Base-by-base conservation (phyloP, 805 yeast species). In the Ascoidea tarda region DNA sequence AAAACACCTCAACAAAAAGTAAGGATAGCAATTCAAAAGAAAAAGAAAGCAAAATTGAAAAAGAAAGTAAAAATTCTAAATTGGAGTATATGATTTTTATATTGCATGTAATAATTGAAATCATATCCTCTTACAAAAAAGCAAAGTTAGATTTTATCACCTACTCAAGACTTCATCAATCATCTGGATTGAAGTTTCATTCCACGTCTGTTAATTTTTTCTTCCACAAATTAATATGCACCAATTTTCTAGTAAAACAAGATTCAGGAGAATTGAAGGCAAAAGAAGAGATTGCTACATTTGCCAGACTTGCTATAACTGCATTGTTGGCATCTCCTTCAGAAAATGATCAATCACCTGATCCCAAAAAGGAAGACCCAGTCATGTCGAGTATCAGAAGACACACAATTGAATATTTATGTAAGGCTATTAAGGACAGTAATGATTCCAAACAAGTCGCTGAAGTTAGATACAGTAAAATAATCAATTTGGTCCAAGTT, bases 71-170 rank as follows among this genome's bases (percentile, higher is more conserved):
- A 53, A 85, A 84, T 61, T 68, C 72, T 6, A 72, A 76, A 33
- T 86, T 82, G 64, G 74, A 81, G 0, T 82, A 85, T 59, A 78
- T 81, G 54, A 75, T 82, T 48, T 89, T 82, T 63, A 65, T 90
- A 49, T 66, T 90, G 46, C 86, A 81, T 58, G 67, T 79, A 0
- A 65, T 89, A 46, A 74, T 81, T 0, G 97, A 90, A 58, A 66
- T 88, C 6, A 65, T 90, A 6, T 77, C 82, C 1, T 85, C 96
- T 1, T 90, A 89, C 63, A 84, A 82, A 56, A 82, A 81, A 56
- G 78, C 89, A 50, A 90, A 90, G 63, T 73, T 85, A 50, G 96
- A 89, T 59, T 84, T 90, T 60, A 68, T 89, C 53, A 81, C 91
- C 0, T 90, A 78, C 59, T 80, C 91, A 1, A 81, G 70, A 80